Evolutionary conservation across 1,284 basidiomycete species (phyloP).

Genomic region (Papiliotrema laurentii): DNA sequence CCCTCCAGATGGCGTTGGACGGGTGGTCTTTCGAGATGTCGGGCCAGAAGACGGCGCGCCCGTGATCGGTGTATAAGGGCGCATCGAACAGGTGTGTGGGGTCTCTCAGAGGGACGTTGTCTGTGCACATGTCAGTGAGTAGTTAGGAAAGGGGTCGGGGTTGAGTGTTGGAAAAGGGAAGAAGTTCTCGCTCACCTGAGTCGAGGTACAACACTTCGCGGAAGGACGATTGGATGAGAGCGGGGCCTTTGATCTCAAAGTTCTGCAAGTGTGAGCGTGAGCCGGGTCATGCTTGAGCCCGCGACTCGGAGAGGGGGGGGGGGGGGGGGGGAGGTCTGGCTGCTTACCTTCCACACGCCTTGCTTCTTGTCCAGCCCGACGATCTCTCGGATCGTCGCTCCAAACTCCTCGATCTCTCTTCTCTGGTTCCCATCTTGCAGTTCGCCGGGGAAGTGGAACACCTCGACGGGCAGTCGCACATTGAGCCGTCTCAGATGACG

Average conservation of each 20-base stretch:
- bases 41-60: conserved; percentile 52
- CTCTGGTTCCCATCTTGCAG: conserved; percentile 32
- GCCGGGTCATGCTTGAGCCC: too few relatives aligned
- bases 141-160: not conserved
- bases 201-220: conserved; percentile 46
- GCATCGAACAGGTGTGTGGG: conserved; percentile 49
- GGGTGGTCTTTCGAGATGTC: conserved; percentile 52
- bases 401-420: conserved; percentile 38
- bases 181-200: conserved; percentile 11
- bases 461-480: conserved; percentile 46
- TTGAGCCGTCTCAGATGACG: conserved; percentile 41
- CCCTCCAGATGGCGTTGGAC: conserved; percentile 52
- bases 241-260: conserved; percentile 51
- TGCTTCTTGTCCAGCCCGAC: conserved; percentile 26
- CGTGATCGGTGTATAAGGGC: conserved; percentile 38
- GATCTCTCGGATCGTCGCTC: conserved; percentile 33
- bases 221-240: conserved; percentile 50
- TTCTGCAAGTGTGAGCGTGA: conserved; percentile 47
- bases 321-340: too few relatives aligned
- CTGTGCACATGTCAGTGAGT: conserved; percentile 14
- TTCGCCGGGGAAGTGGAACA: conserved; percentile 50
- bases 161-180: not conserved
- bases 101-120: conserved; percentile 49
- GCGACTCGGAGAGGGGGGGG: too few relatives aligned
- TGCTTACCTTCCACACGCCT: conserved; percentile 37